Evolutionary conservation across 495 filamentous ascomycete genomes (phyloP).

Genomic region (Pyrenula massariospora): DNA sequence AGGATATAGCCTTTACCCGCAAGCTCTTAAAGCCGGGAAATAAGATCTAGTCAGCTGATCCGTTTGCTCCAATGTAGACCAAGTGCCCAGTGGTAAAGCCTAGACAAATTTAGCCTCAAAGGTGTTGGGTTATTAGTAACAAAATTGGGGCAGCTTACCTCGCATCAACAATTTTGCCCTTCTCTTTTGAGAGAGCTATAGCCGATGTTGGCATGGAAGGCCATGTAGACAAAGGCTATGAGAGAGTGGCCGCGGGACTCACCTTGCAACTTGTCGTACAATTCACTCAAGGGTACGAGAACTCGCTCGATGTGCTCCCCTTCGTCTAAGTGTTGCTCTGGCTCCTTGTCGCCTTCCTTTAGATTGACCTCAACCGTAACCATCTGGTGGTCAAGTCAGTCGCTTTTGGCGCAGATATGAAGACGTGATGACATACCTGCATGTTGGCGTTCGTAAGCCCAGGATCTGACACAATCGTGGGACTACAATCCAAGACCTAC

Average conservation of each 20-base stretch:
- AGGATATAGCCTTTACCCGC: not conserved
- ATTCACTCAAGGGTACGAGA: constrained; percentile 23
- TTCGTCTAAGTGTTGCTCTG: constrained; percentile 24
- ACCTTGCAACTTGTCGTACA: constrained; percentile 35
- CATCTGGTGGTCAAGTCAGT: not conserved
- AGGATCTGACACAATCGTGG: not conserved
- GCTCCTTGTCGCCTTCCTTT: constrained; percentile 20
- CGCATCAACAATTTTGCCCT: not conserved
- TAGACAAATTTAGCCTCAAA: no score
- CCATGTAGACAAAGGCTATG: not conserved
- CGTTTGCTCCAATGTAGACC: not conserved
- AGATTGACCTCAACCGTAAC: constrained; percentile 11
- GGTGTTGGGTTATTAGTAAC: no score
- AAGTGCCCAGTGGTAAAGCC: not conserved
- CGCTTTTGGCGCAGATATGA: not conserved
- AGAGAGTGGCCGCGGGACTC: constrained; percentile 14
- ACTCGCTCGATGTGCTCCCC: constrained; percentile 24
- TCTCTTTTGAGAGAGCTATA: not conserved
- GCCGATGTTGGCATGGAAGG: not conserved
- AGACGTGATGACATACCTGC: not conserved
- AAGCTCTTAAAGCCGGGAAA: not conserved
- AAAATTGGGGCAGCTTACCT: not conserved
- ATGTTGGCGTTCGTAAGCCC: not conserved
- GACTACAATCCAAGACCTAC: not conserved
- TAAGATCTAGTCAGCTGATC: not conserved